Conservation (phyloP, 1,284 basidiomycete species). For the Termitomyces sp. region DNA sequence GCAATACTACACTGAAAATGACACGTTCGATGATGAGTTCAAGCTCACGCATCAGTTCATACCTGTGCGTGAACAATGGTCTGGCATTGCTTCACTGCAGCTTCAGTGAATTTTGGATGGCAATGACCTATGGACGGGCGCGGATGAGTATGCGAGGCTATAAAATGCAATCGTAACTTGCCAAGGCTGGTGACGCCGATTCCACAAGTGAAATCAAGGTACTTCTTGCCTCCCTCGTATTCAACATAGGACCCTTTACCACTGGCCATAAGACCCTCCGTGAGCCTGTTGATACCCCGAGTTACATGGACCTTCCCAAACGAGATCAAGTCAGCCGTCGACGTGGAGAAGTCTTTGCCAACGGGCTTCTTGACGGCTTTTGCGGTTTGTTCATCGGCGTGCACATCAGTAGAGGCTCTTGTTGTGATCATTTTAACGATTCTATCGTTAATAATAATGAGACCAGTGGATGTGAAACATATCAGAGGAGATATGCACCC, state of each 20-base stretch:
- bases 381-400: too few relatives aligned
- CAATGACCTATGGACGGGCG: slow-evolving; percentile 67
- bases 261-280: slow-evolving; percentile 71
- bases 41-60: neutral
- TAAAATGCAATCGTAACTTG: slow-evolving; percentile 36
- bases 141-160: too few relatives aligned
- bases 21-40: neutral
- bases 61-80: slow-evolving; percentile 77
- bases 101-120: slow-evolving; percentile 81
- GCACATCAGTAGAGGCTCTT: too few relatives aligned
- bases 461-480: too few relatives aligned
- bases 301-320: slow-evolving; percentile 68
- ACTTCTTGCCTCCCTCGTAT: slow-evolving; percentile 63
- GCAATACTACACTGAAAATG: slow-evolving; percentile 84
- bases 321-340: slow-evolving; percentile 20
- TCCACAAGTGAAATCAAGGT: slow-evolving; percentile 84
- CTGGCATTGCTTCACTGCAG: slow-evolving; percentile 82
- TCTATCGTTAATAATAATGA: too few relatives aligned
- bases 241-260: slow-evolving; percentile 75
- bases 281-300: slow-evolving; percentile 61
- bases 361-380: too few relatives aligned
- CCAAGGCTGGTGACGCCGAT: slow-evolving; percentile 82
- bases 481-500: too few relatives aligned
- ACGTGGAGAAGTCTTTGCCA: too few relatives aligned
- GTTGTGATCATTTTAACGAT: too few relatives aligned